Evolutionary conservation across 2,329 filamentous ascomycete species (phyloP).

Genomic region (Fusarium foetens): DNA sequence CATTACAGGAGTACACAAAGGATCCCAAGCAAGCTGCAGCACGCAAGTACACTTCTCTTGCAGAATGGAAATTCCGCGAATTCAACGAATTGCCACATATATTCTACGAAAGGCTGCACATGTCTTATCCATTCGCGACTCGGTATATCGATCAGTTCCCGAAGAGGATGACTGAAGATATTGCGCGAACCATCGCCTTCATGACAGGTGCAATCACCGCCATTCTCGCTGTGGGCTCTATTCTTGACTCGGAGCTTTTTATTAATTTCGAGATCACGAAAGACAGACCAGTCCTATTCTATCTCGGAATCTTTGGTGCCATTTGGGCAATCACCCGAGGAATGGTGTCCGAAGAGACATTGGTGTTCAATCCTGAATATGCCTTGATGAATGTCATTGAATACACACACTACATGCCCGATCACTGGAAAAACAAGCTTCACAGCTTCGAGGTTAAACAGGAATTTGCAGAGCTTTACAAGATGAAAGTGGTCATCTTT

Average conservation of each 20-base stretch:
- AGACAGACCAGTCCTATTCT: conserved; percentile 90
- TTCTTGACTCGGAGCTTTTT: conserved; percentile 92
- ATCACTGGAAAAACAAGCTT: conserved; percentile 88
- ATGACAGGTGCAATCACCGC: conserved; percentile 87
- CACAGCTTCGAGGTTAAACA: conserved; percentile 93
- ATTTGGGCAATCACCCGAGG: conserved; percentile 87
- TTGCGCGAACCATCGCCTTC: conserved; percentile 87
- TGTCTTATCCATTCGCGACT: conserved; percentile 93
- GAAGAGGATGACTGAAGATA: conserved; percentile 89
- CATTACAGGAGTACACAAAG: conserved; percentile 84
- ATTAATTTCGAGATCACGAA: conserved; percentile 90
- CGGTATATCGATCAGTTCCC: conserved; percentile 96
- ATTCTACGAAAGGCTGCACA: conserved; percentile 88
- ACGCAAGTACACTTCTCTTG: conserved; percentile 89
- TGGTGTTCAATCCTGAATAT: conserved; percentile 91
- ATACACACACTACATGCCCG: conserved; percentile 91
- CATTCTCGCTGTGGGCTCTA: conserved; percentile 82
- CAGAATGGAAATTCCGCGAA: conserved; percentile 97
- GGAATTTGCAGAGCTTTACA: conserved; percentile 91
- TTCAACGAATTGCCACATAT: conserved; percentile 97
- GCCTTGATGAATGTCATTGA: conserved; percentile 89
- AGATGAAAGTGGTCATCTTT: conserved; percentile 92
- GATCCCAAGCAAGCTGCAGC: conserved; percentile 86
- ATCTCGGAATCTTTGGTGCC: conserved; percentile 82
- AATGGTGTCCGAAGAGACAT: conserved; percentile 85